These are phyloP conservation scores for Cymodocea nodosa DNA, from an alignment of 116 monocot genomes.

Conservation along the genomic window DNA sequence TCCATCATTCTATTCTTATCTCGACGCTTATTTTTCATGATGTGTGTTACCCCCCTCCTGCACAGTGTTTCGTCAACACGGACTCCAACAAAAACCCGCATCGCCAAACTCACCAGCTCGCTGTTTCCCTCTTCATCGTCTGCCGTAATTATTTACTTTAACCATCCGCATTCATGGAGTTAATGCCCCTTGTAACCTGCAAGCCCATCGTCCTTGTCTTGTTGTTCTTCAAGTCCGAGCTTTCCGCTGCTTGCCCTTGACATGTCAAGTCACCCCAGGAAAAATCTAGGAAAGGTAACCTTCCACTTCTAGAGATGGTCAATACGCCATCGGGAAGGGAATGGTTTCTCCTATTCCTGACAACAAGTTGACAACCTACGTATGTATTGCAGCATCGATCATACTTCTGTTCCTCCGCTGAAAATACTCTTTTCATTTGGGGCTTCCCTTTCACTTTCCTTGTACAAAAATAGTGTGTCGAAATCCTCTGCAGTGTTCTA, in stretches of 20 bases:
- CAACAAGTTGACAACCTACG: background rate
- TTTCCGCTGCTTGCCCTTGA: background rate
- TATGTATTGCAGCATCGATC: too few relatives aligned
- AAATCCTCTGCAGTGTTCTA: constrained; percentile 1
- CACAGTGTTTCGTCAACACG: constrained; percentile 31
- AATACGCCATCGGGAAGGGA: background rate
- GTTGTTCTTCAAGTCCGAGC: too few relatives aligned
- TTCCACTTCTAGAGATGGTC: background rate
- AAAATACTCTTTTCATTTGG: background rate
- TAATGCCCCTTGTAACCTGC: too few relatives aligned
- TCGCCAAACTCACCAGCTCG: background rate
- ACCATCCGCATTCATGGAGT: too few relatives aligned
- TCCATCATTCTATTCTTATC: constrained; percentile 1
- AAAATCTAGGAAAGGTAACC: background rate
- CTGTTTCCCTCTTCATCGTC: background rate
- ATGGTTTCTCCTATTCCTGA: background rate
- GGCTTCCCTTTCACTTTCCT: background rate
- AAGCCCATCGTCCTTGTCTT: too few relatives aligned
- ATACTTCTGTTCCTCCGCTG: too few relatives aligned
- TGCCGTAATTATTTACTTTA: too few relatives aligned
- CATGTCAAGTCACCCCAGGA: background rate
- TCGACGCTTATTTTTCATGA: too few relatives aligned
- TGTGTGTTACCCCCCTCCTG: background rate
- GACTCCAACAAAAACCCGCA: constrained; percentile 16
- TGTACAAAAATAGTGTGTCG: constrained; percentile 4